phyloP scores from a whole-genome alignment of 768 basidiomycete genomes.

The Russula foetens region DNA sequence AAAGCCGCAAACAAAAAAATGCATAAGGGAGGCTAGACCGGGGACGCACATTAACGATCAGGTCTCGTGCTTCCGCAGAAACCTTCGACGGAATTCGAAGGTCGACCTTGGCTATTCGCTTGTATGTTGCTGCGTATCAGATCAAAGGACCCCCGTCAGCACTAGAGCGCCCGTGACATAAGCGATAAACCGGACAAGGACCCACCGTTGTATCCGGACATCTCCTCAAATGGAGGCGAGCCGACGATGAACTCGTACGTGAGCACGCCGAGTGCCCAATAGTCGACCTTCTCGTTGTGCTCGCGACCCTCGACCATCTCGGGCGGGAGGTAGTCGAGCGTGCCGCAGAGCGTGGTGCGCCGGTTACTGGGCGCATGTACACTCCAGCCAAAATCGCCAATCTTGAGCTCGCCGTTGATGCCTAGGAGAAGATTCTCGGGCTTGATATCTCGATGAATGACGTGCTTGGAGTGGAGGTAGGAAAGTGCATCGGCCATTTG shows the following conservation, averaged over 20 bases:
- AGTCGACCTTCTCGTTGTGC: constrained; percentile 86
- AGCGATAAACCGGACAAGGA: constrained; percentile 1
- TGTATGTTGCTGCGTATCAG: constrained; percentile 75
- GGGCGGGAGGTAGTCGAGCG: constrained; percentile 92
- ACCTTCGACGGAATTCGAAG: constrained; percentile 39
- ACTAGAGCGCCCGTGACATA: constrained; percentile 1
- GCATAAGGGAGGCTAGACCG: not conserved
- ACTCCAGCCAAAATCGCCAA: constrained; percentile 98
- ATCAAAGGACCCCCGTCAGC: constrained; percentile 14
- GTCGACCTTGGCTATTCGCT: constrained; percentile 83
- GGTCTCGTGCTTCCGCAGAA: constrained; percentile 37
- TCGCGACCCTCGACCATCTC: constrained; percentile 96
- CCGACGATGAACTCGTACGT: constrained; percentile 93
- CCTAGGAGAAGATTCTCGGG: constrained; percentile 95
- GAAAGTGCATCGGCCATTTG: constrained; percentile 96
- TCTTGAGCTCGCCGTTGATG: constrained; percentile 94
- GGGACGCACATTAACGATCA: constrained; percentile 35
- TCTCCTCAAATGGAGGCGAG: constrained; percentile 79
- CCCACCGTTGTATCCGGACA: constrained; percentile 67
- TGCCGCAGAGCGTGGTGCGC: constrained; percentile 88
- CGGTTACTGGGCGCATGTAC: constrained; percentile 92
- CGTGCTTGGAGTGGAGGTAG: constrained; percentile 92
- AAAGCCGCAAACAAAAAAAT: not conserved
- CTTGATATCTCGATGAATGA: constrained; percentile 98
- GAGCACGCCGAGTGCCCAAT: constrained; percentile 96